Evolutionary conservation across 345 rosid genomes (phyloP).

Genomic region (Eucalyptus curtisii): DNA sequence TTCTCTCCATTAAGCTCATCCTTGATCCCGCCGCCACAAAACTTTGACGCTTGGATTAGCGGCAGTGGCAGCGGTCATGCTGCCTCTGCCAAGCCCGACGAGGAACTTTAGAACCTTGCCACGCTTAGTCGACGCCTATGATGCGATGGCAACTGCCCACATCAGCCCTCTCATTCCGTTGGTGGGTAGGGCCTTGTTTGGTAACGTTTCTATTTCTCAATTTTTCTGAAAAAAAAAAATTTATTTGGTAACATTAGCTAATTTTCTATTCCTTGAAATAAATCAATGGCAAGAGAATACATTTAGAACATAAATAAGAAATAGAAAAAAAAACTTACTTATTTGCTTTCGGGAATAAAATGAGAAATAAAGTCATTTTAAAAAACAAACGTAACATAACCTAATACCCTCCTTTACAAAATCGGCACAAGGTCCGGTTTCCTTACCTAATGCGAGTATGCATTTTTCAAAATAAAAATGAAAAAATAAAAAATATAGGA

Average conservation of each 20-base stretch:
- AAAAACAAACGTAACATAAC: too few relatives aligned
- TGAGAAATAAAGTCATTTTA: too few relatives aligned
- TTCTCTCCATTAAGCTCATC: not conserved
- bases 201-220: fast-evolving
- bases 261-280: too few relatives aligned
- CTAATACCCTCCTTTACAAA: too few relatives aligned
- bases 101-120: not conserved
- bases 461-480: too few relatives aligned
- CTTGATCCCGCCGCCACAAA: not conserved
- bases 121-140: fast-evolving
- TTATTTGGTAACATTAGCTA: too few relatives aligned
- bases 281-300: fast-evolving
- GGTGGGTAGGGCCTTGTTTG: fast-evolving
- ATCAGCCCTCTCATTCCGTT: not conserved
- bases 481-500: too few relatives aligned
- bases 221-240: too few relatives aligned
- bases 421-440: too few relatives aligned
- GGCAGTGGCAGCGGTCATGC: not conserved
- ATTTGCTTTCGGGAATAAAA: too few relatives aligned
- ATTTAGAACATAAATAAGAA: too few relatives aligned
- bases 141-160: not conserved
- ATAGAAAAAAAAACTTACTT: too few relatives aligned
- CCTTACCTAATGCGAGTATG: fast-evolving
- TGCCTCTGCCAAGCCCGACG: not conserved
- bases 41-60: not conserved